phyloP scores from a whole-genome alignment of 345 rosid genomes.

The Ricinus communis region DNA sequence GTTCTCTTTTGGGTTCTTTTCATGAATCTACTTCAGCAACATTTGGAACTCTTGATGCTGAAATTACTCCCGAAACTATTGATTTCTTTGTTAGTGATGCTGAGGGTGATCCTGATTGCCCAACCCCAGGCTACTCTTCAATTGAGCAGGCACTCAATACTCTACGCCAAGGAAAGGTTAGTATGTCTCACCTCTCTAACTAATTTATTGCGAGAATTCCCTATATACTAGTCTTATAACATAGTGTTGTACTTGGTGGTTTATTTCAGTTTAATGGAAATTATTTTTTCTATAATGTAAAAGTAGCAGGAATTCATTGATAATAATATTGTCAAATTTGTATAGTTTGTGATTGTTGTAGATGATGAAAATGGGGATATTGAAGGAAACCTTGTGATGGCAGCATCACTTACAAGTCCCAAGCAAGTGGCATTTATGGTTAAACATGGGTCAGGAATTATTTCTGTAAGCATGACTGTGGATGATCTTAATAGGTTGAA shows the following conservation, averaged over 20 bases:
- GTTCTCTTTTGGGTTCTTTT: slow-evolving; percentile 38
- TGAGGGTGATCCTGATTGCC: slow-evolving; percentile 90
- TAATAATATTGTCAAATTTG: not conserved
- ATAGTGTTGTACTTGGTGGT: too few relatives aligned
- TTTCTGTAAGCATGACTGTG: slow-evolving; percentile 76
- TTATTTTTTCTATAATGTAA: too few relatives aligned
- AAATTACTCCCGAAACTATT: slow-evolving; percentile 59
- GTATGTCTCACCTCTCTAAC: not conserved
- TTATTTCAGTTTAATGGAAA: too few relatives aligned
- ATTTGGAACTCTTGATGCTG: slow-evolving; percentile 49
- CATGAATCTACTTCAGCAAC: slow-evolving; percentile 41
- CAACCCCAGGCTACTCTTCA: slow-evolving; percentile 68
- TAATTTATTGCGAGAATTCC: too few relatives aligned
- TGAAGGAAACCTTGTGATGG: slow-evolving; percentile 83
- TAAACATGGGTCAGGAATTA: slow-evolving; percentile 77
- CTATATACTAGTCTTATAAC: too few relatives aligned
- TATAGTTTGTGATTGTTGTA: slow-evolving; percentile 83
- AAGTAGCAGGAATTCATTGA: too few relatives aligned
- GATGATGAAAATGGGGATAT: slow-evolving; percentile 74
- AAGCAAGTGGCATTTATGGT: slow-evolving; percentile 60
- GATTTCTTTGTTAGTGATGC: slow-evolving; percentile 92
- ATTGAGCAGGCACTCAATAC: slow-evolving; percentile 60
- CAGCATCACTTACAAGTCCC: slow-evolving; percentile 59
- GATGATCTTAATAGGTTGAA: slow-evolving; percentile 71
- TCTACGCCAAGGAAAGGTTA: slow-evolving; percentile 67